Evolutionary conservation across 139 green algal genomes (phyloP).

Genomic region (Coelastrella sp.): DNA sequence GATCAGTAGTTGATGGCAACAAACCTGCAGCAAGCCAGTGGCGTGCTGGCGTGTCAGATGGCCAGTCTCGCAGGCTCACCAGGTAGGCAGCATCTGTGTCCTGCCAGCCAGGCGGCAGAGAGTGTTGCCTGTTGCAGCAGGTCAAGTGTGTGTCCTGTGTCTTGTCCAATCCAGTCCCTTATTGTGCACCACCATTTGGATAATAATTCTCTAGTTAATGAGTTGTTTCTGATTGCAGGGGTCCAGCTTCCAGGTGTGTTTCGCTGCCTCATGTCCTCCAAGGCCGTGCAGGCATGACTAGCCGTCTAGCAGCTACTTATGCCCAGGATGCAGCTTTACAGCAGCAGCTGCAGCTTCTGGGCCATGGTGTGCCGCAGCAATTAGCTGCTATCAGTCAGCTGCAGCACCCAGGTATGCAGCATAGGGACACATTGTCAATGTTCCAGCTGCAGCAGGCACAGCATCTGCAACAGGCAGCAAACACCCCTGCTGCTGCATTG

Average conservation of each 20-base stretch:
- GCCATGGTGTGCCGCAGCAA: neutral
- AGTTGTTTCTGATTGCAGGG: constrained; percentile 6
- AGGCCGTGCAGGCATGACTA: constrained; percentile 36
- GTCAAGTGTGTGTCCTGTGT: neutral
- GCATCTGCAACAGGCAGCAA: neutral
- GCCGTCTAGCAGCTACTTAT: constrained; percentile 22
- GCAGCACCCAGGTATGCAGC: neutral
- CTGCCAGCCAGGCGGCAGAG: neutral
- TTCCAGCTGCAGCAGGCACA: constrained; percentile 44
- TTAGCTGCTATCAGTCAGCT: neutral
- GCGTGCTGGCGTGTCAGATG: constrained; percentile 12
- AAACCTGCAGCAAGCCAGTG: constrained; percentile 2
- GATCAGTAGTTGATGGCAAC: neutral
- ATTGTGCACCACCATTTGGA: no score
- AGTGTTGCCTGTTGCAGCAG: neutral
- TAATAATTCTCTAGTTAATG: no score
- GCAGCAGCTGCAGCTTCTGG: constrained; percentile 46
- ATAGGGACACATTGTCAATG: constrained; percentile 11
- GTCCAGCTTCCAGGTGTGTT: constrained; percentile 22
- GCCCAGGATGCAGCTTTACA: constrained; percentile 34
- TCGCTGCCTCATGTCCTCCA: constrained; percentile 40
- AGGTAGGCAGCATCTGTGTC: neutral
- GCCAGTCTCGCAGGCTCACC: neutral
- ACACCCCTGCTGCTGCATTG: neutral
- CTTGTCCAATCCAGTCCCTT: neutral